These are phyloP conservation scores for Rhizoctonia solani DNA, from an alignment of 1,284 basidiomycete genomes.

Conservation along the genomic window DNA sequence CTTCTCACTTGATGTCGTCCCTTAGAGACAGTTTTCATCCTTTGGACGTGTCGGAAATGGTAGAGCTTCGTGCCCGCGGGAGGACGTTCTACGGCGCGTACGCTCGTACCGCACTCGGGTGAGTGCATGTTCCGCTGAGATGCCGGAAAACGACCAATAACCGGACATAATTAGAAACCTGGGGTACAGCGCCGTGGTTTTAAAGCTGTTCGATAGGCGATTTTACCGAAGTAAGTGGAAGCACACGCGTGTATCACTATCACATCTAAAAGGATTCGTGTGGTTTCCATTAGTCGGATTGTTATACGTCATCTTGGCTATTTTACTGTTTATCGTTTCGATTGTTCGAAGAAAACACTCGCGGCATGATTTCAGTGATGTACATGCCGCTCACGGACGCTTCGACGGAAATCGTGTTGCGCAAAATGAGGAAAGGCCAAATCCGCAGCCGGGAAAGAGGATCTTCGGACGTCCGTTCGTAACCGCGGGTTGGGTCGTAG, in stretches of 20 bases:
- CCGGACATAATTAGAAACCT: constrained; percentile 50
- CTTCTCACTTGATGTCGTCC: not conserved
- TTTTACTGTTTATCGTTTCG: constrained; percentile 61
- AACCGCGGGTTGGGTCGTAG: constrained; percentile 76
- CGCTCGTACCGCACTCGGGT: constrained; percentile 68
- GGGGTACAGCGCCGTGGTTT: constrained; percentile 71
- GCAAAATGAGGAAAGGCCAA: constrained; percentile 34
- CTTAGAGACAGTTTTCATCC: constrained; percentile 14
- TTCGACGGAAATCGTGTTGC: constrained; percentile 49
- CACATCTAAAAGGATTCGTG: constrained; percentile 43
- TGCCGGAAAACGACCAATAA: not conserved
- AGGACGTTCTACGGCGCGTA: constrained; percentile 84
- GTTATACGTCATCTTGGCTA: constrained; percentile 67
- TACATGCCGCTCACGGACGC: constrained; percentile 9
- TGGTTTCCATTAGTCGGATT: constrained; percentile 60
- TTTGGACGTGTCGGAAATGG: constrained; percentile 40
- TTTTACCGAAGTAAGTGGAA: constrained; percentile 65
- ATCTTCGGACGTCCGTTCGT: constrained; percentile 75
- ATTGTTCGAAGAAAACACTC: constrained; percentile 66
- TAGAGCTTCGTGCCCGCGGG: constrained; percentile 75
- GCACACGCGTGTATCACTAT: not conserved
- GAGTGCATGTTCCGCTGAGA: not conserved
- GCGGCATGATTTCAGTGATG: constrained; percentile 66
- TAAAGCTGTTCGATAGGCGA: constrained; percentile 72
- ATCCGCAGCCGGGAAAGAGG: constrained; percentile 43